These are phyloP conservation scores for Tulasnella sp. DNA, from an alignment of 768 basidiomycete species.

Conservation along the genomic window DNA sequence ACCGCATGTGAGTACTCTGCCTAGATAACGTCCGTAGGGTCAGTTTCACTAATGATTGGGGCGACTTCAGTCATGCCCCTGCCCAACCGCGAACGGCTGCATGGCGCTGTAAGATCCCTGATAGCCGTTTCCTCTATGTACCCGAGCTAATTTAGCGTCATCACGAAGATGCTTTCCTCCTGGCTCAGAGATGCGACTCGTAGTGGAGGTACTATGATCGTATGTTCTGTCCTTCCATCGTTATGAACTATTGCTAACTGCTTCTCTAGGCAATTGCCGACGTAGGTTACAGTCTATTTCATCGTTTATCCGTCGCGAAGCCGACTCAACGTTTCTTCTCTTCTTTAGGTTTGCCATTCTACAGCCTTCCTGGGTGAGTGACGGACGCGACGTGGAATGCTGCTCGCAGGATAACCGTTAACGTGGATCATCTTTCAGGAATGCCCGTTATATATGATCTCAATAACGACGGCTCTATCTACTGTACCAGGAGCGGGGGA, in stretches of 20 bases:
- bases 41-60: not conserved
- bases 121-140: not conserved
- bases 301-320: not conserved
- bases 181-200: not conserved
- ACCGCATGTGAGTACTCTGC: not conserved
- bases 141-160: not conserved
- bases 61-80: not conserved
- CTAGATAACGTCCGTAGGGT: not conserved
- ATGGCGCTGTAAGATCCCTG: not conserved
- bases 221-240: not conserved
- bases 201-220: not conserved
- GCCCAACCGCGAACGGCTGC: not conserved
- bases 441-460: not conserved
- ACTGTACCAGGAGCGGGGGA: not conserved
- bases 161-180: not conserved
- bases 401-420: not conserved
- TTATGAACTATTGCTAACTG: not conserved
- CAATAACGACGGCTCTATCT: not conserved
- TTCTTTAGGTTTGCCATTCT: not conserved
- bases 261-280: not conserved
- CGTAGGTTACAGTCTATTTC: not conserved
- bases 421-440: not conserved
- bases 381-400: not conserved
- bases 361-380: not conserved
- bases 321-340: not conserved